Evolutionary conservation across 495 filamentous ascomycete species (phyloP).

Genomic region (Aspergillus nidulans): DNA sequence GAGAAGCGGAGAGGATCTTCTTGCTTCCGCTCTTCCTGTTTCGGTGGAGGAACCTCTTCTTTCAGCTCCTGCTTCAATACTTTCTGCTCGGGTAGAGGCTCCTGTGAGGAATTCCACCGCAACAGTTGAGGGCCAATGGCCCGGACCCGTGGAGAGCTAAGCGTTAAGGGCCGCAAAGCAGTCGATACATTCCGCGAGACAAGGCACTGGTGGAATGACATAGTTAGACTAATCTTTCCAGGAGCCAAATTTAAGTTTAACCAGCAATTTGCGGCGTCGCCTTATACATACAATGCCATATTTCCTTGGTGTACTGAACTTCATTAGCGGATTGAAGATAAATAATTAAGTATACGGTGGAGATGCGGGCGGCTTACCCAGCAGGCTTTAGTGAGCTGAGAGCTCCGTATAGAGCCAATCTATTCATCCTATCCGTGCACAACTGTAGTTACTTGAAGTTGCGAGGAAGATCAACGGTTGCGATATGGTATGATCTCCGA

Average conservation of each 20-base stretch:
- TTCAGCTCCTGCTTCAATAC: not conserved
- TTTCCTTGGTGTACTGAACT: not conserved
- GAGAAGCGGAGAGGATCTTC: not conserved
- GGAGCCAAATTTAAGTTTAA: not conserved
- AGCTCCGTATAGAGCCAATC: not conserved
- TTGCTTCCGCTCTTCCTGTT: not conserved
- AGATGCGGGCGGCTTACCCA: too few species aligned
- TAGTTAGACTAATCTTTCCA: not conserved
- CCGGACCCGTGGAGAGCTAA: not conserved
- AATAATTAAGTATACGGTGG: not conserved
- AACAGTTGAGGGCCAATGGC: not conserved
- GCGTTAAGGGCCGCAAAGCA: not conserved
- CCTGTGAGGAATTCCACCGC: not conserved
- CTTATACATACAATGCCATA: not conserved
- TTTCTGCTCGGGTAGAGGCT: not conserved
- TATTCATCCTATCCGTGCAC: slow-evolving; percentile 1
- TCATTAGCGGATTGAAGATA: not conserved
- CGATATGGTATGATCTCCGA: too few species aligned
- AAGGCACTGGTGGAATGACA: not conserved
- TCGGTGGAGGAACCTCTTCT: not conserved
- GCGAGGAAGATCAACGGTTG: too few species aligned
- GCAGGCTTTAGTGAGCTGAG: slow-evolving; percentile 3
- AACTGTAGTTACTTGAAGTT: not conserved
- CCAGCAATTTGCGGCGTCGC: not conserved
- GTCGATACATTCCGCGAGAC: slow-evolving; percentile 1